Base-by-base conservation (phyloP, 2,329 filamentous ascomycete species). In the Cladobotryum protrusum region DNA sequence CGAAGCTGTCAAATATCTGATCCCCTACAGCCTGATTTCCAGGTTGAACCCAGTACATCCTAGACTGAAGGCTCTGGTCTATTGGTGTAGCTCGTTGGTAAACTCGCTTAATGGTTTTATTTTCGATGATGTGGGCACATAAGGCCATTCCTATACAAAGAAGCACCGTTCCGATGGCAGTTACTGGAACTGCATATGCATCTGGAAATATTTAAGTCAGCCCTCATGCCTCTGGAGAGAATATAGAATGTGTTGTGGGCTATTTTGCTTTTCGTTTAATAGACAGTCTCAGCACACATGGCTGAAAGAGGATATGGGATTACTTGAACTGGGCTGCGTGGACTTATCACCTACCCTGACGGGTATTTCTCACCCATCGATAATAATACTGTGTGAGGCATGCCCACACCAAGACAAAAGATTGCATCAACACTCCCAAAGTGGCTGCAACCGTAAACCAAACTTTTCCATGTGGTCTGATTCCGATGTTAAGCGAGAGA, bases 1-100 rank as follows among this genome's bases (percentile, higher is more conserved):
- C 53, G 36, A 56, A 59, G 4, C 56, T 17, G 14, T 56, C 53
- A 17, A 59, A 59, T 6, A 15, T 57, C 34, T 59, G 57, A 29
- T 59, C 57, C 3, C 56, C 56, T 3, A 58, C 49, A 9, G 43
- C 42, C n/a, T 58, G 55, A 3, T 35, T 32, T 0, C 57, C 57
- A 4, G 56, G 56, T 15, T 59, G 55, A 6, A 59, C 20, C 56
- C 56, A 58, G 14, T 29, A 29, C 24, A 29, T 29, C 11, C 42
- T 43, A 5, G 19, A 9, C 43, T 43, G 18, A 12, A 40, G 9
- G 34, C 7, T 15, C 17, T n/a, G 12, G 9, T n/a, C 14, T 12
- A 9, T n/a, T 29, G 24, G 6, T 6, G 2, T 37, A 3, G 14
- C n/a, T n/a, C 46, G 45, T n/a, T 34, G 39, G 35, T 48, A 52